Evolutionary conservation across 1,284 basidiomycete genomes (phyloP).

Genomic region (Ceratobasidium sp.): DNA sequence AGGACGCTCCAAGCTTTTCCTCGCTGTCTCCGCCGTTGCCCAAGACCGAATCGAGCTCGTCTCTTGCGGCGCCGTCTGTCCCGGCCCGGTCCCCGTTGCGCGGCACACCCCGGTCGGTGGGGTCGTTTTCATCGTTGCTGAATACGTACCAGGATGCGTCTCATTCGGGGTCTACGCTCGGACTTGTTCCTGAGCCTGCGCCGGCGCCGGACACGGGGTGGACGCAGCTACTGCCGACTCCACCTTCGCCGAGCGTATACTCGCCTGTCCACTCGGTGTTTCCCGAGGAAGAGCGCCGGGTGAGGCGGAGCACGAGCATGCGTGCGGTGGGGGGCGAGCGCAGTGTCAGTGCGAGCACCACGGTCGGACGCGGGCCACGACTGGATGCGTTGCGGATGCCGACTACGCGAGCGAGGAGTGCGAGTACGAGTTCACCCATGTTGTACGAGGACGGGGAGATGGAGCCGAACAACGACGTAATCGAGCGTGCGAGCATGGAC

Average conservation of each 20-base stretch:
- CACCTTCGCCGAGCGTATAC: slow-evolving; percentile 12
- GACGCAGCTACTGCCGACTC: background rate
- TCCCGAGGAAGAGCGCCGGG: background rate
- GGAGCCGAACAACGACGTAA: background rate
- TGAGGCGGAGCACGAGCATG: slow-evolving; percentile 28
- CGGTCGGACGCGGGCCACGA: background rate
- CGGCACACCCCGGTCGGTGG: slow-evolving; percentile 31
- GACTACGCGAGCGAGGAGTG: background rate
- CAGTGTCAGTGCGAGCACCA: background rate
- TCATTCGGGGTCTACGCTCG: background rate
- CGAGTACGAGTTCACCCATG: slow-evolving; percentile 8
- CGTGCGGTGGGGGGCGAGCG: background rate
- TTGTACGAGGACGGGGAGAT: background rate
- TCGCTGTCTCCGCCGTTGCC: background rate
- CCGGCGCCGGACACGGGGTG: background rate
- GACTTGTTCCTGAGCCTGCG: background rate
- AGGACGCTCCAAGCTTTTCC: background rate
- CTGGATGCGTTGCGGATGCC: slow-evolving; percentile 12
- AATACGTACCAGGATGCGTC: background rate
- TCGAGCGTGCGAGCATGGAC: background rate
- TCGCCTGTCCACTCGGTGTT: slow-evolving; percentile 13
- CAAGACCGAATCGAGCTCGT: background rate
- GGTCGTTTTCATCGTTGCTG: slow-evolving; percentile 13
- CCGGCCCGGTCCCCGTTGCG: slow-evolving; percentile 22
- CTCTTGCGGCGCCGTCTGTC: slow-evolving; percentile 1